Base-by-base conservation (phyloP, 208 protist genomes). In the Naegleria gruberi region DNA sequence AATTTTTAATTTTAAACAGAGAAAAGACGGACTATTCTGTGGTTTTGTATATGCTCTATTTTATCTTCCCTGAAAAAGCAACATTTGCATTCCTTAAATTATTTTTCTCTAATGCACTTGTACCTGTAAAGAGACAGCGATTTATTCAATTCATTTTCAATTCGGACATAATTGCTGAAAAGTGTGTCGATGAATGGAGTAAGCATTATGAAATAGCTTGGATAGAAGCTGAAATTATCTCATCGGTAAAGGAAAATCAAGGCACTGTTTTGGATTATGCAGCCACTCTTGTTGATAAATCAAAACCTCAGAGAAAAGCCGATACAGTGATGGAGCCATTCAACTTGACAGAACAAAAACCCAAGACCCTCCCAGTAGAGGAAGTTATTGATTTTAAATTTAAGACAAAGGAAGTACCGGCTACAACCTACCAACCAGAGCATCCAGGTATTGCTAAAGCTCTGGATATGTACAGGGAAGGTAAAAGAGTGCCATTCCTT, bases 311-410 rank as follows among this genome's bases (percentile, higher is more conserved):
- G 0, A 65, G 30, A 23, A 65, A 65, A 23, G 15, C 51, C 0
- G 51, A 65, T 19, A 65, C 51, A 65, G 51, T 65, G 2, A 12
- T 37, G 10, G 30, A 87, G 40, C 83, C 83, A 40, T 87, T 87
- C n/a, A 55, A 30, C 34, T 65, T 87, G n/a, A 87, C 83, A 37
- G 8, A 37, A 34, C 83, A 30, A 37, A 87, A 65, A 65, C 26
- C 26, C 26, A 87, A 87, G n/a, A 30, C 19, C 0, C 7, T 41
- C 17, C 83, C 83, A 40, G 83, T 40, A 8, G 47, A 37, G 34
- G 51, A 73, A 65, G 83, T 73, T 6, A 87, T 87, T 87, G 83
- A 87, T 37, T 37, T 34, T 8, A 65, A 12, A 30, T 87, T 87
- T 8, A 87, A 87, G 34, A 65, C 30, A 41, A 73, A 55, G 30